These are phyloP conservation scores for Trichomonascaceae sp. DNA, from an alignment of 1,139 yeast genomes.

Conservation along the genomic window DNA sequence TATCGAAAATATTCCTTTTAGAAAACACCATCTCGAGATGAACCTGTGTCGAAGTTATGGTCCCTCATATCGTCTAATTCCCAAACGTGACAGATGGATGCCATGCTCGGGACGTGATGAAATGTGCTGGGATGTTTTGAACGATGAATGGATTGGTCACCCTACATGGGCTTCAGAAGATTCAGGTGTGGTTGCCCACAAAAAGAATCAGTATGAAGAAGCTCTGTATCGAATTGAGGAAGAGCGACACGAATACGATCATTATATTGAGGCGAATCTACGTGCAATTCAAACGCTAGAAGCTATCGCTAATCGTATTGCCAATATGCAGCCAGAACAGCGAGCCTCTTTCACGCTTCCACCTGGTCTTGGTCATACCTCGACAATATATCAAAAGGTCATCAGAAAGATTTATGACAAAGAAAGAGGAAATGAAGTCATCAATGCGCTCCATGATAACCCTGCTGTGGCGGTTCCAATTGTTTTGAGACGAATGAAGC, in stretches of 20 bases:
- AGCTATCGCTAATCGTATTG: conserved; percentile 89
- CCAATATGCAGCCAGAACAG: conserved; percentile 89
- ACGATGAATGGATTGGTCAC: conserved; percentile 99
- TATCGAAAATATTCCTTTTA: conserved; percentile 82
- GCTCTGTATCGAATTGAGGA: conserved; percentile 92
- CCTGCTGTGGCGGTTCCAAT: conserved; percentile 95
- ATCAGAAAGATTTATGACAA: conserved; percentile 88
- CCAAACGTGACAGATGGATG: conserved; percentile 92
- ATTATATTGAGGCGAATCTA: conserved; percentile 88
- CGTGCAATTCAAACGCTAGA: conserved; percentile 94
- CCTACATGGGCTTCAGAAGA: conserved; percentile 99
- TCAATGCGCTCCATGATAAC: conserved; percentile 89
- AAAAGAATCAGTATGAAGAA: conserved; percentile 96
- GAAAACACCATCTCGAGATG: conserved; percentile 84
- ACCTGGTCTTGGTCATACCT: conserved; percentile 87
- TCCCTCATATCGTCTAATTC: conserved; percentile 87
- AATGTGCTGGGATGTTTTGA: conserved; percentile 98
- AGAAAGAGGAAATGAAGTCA: conserved; percentile 92
- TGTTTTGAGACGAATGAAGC: conserved; percentile 84
- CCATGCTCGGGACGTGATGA: conserved; percentile 98
- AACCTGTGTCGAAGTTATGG: conserved; percentile 76
- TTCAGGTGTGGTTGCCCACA: conserved; percentile 94
- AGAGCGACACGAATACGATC: conserved; percentile 95
- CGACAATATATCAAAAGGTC: conserved; percentile 91
- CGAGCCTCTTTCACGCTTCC: conserved; percentile 81